phyloP scores from a whole-genome alignment of 306 rosid species.

The Citrullus colocynthis region DNA sequence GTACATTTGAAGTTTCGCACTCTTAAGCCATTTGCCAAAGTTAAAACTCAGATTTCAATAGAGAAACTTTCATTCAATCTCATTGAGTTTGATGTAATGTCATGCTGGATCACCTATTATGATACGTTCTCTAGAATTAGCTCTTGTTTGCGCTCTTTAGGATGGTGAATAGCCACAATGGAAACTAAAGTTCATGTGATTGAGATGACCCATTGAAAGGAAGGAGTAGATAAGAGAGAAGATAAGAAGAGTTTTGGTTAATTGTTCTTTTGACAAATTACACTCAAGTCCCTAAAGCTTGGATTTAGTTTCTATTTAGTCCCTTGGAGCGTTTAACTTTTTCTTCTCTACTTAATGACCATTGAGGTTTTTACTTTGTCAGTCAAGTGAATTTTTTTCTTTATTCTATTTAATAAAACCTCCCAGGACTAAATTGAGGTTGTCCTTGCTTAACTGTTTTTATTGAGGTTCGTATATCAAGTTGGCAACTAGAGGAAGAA shows the following conservation, averaged over 20 bases:
- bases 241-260: neutral
- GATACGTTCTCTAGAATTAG: neutral
- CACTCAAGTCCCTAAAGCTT: neutral
- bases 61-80: neutral
- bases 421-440: neutral
- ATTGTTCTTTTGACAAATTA: neutral
- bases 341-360: neutral
- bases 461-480: neutral
- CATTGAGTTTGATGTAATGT: neutral
- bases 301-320: neutral
- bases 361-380: neutral
- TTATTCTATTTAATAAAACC: neutral
- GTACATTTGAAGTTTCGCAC: conserved; percentile 22
- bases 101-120: neutral
- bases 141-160: neutral
- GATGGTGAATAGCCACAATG: neutral
- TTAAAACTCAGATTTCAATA: neutral
- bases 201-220: neutral
- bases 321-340: neutral
- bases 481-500: neutral
- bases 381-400: neutral
- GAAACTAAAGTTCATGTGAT: neutral
- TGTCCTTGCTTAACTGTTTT: neutral
- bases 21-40: neutral
- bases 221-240: neutral